These are phyloP conservation scores for Sextonia rubra DNA, from an alignment of 164 flowering plant species.

Conservation along the genomic window DNA sequence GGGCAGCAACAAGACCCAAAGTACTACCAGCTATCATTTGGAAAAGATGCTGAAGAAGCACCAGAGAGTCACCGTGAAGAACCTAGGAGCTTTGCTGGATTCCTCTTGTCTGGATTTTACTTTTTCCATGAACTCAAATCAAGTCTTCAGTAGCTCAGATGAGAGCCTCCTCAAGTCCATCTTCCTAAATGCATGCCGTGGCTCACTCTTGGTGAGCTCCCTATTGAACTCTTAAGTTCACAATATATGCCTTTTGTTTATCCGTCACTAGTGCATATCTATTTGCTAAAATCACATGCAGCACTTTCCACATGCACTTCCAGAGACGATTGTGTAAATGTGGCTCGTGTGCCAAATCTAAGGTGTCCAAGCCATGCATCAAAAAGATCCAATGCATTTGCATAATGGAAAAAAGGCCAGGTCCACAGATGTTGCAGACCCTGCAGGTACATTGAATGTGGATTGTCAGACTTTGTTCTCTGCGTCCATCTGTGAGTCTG, in stretches of 20 bases:
- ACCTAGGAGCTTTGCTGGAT: slow-evolving; percentile 45
- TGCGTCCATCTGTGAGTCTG: neutral
- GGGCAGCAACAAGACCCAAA: slow-evolving; percentile 12
- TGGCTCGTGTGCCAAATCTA: neutral
- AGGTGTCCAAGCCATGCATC: neutral
- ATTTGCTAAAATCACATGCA: neutral
- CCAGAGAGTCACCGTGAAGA: slow-evolving; percentile 45
- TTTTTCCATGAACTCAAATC: slow-evolving; percentile 38
- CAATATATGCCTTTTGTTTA: neutral
- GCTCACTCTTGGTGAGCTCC: slow-evolving; percentile 51
- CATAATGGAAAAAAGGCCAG: neutral
- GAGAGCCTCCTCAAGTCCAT: slow-evolving; percentile 48
- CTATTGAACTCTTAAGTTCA: neutral
- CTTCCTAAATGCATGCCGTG: slow-evolving; percentile 45
- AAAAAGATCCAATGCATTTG: neutral
- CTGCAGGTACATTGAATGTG: neutral
- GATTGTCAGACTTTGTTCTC: neutral
- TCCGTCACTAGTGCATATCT: neutral
- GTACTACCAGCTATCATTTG: slow-evolving; percentile 22
- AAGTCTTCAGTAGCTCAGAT: slow-evolving; percentile 36
- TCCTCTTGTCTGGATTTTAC: slow-evolving; percentile 40
- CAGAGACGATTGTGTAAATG: neutral
- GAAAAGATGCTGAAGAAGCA: slow-evolving; percentile 50
- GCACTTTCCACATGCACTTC: neutral
- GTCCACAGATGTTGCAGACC: neutral